Conservation (phyloP, 768 basidiomycete genomes). For the Tephrocybe sp. region DNA sequence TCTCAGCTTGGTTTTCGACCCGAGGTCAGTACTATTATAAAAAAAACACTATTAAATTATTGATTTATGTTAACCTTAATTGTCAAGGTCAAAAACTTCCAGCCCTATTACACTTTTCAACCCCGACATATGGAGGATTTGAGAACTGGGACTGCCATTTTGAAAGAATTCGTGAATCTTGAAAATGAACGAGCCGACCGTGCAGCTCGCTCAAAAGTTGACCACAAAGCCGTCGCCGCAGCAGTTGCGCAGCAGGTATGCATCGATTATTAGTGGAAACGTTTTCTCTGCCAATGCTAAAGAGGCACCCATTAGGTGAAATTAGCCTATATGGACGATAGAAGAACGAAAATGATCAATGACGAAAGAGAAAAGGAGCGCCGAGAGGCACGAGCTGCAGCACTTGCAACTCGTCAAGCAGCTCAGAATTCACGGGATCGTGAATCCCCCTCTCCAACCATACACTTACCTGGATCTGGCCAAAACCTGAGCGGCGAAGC, state of each 20-base stretch:
- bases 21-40: slow-evolving; percentile 38
- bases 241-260: slow-evolving; percentile 55
- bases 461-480: slow-evolving; percentile 36
- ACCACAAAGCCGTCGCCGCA: slow-evolving; percentile 57
- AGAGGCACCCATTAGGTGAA: slow-evolving; percentile 57
- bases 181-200: slow-evolving; percentile 51
- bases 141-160: slow-evolving; percentile 58
- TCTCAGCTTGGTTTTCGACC: slow-evolving; percentile 71
- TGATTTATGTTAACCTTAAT: neutral
- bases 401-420: slow-evolving; percentile 19
- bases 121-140: slow-evolving; percentile 50
- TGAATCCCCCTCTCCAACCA: slow-evolving; percentile 17
- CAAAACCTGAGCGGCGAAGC: slow-evolving; percentile 26
- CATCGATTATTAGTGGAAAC: neutral
- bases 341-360: slow-evolving; percentile 49
- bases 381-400: slow-evolving; percentile 37
- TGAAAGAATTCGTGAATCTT: slow-evolving; percentile 58
- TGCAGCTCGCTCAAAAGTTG: slow-evolving; percentile 41
- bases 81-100: slow-evolving; percentile 62
- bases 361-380: slow-evolving; percentile 60
- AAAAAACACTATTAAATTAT: neutral
- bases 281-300: slow-evolving; percentile 1
- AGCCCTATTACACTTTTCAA: slow-evolving; percentile 71
- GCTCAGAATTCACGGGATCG: slow-evolving; percentile 7
- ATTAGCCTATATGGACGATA: slow-evolving; percentile 76